phyloP scores from a whole-genome alignment of 2,329 filamentous ascomycete species.

The Paecilomyces niveus region DNA sequence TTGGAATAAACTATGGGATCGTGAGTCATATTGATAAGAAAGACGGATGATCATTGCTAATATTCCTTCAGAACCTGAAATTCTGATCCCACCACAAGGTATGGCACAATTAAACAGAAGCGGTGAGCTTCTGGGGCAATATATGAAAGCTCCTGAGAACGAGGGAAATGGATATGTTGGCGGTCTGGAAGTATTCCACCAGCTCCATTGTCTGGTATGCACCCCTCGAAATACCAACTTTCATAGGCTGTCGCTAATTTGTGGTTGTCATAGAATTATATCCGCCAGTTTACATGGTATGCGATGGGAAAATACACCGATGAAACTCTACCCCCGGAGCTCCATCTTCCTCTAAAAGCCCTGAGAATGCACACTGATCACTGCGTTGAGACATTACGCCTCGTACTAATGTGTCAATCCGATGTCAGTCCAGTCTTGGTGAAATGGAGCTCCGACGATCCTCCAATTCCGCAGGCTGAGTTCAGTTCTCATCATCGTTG shows the following conservation, averaged over 20 bases:
- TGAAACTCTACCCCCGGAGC: neutral
- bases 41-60: neutral
- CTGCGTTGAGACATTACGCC: too few relatives aligned
- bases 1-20: neutral
- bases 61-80: neutral
- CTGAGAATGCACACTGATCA: neutral
- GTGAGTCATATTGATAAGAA: neutral
- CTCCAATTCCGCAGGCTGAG: too few relatives aligned
- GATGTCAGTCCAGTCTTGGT: too few relatives aligned
- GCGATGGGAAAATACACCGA: neutral
- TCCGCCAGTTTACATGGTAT: neutral
- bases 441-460: too few relatives aligned
- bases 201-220: neutral
- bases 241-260: neutral
- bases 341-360: neutral
- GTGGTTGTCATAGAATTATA: neutral
- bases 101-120: neutral
- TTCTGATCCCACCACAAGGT: neutral
- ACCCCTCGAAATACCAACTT: neutral
- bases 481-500: too few relatives aligned
- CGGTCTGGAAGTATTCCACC: neutral
- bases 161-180: too few relatives aligned
- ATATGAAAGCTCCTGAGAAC: too few relatives aligned
- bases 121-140: too few relatives aligned
- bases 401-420: too few relatives aligned